phyloP scores from a whole-genome alignment of 169 alveolate genomes.

The Blepharisma undulans region DNA sequence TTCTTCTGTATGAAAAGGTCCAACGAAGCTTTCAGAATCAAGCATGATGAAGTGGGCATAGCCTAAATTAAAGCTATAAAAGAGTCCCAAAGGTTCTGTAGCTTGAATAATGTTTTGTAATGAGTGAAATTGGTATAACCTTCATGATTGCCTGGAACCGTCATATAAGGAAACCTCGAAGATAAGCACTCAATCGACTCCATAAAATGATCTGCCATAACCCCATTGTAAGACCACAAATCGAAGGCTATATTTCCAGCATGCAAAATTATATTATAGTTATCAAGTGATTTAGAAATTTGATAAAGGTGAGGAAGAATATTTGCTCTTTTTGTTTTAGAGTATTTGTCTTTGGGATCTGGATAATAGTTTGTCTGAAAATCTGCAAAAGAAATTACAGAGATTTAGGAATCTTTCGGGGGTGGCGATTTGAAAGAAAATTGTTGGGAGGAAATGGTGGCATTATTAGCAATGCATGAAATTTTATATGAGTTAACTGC shows the following conservation, averaged over 20 bases:
- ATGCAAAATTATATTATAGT: background rate
- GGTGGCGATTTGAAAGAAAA: background rate
- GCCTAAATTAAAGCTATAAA: constrained; percentile 24
- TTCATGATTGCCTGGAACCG: constrained; percentile 42
- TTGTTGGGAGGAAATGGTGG: background rate
- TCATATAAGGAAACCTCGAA: constrained; percentile 7
- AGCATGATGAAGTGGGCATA: constrained; percentile 29
- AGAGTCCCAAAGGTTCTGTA: background rate
- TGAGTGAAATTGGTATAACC: background rate
- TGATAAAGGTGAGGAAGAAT: background rate
- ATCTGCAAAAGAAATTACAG: background rate
- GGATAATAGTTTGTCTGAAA: background rate
- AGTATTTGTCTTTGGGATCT: background rate
- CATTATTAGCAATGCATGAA: background rate
- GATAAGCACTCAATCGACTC: background rate
- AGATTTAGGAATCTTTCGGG: background rate
- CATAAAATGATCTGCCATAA: constrained; percentile 1
- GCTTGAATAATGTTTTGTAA: constrained; percentile 25
- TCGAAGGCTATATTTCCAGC: constrained; percentile 37
- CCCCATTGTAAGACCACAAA: background rate
- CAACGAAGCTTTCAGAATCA: background rate
- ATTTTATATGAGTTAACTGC: background rate
- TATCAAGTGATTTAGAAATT: background rate
- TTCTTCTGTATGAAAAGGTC: background rate
- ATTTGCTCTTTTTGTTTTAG: background rate